Evolutionary conservation across 2,329 filamentous ascomycete species (phyloP).

Genomic region (Colletotrichum tamarilloi): DNA sequence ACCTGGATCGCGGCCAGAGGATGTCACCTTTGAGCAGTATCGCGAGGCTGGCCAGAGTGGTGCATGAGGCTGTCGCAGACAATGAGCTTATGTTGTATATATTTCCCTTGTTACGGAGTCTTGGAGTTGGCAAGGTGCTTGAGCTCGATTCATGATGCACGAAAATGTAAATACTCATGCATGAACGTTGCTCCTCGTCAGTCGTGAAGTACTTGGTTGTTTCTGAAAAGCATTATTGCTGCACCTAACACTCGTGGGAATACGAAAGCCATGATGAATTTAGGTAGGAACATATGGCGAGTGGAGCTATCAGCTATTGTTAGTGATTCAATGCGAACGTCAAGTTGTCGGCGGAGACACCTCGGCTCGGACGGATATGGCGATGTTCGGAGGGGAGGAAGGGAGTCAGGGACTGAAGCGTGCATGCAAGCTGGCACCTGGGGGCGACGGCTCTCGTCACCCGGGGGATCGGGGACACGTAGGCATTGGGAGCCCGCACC

Average conservation of each 20-base stretch:
- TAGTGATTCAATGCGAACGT: not conserved
- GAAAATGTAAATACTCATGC: not conserved
- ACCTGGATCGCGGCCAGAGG: constrained; percentile 33
- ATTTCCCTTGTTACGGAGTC: not conserved
- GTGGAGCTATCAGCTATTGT: not conserved
- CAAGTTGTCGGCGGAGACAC: not conserved
- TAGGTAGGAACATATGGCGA: not conserved
- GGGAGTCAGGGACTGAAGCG: not conserved
- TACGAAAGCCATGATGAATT: too few species aligned
- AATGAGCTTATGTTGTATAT: not conserved
- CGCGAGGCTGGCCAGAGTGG: constrained; percentile 60
- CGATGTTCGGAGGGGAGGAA: not conserved
- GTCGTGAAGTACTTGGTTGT: too few species aligned
- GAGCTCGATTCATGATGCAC: not conserved
- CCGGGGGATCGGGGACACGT: constrained; percentile 9
- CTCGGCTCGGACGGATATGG: constrained; percentile 7
- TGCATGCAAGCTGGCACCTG: not conserved
- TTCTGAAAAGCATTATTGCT: too few species aligned
- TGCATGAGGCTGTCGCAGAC: constrained; percentile 45
- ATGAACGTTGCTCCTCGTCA: too few species aligned
- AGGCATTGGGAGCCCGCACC: not conserved
- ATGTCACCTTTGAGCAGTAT: constrained; percentile 52
- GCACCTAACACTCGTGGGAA: too few species aligned
- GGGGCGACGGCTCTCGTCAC: not conserved
- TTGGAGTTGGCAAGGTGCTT: not conserved